phyloP scores from a whole-genome alignment of 2,329 filamentous ascomycete species.

The Aureobasidium vineae region DNA sequence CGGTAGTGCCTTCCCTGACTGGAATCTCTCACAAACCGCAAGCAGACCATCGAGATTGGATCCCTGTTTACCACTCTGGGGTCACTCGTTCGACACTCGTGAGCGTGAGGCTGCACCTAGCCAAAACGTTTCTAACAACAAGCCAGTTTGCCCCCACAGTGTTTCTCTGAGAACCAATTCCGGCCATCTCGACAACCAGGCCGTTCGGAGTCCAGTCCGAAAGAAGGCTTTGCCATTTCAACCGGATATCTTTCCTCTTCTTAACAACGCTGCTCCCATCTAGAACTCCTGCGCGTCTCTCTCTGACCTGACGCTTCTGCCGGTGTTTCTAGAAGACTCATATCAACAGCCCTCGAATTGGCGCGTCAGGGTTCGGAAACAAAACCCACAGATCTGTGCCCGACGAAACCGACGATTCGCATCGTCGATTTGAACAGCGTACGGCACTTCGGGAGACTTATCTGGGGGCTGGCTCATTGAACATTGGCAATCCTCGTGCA shows the following conservation, averaged over 20 bases:
- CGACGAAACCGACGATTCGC: conserved; percentile 11
- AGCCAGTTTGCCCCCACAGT: neutral
- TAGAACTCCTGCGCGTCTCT: neutral
- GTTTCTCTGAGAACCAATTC: neutral
- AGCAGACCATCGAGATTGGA: neutral
- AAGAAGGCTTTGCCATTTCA: conserved; percentile 22
- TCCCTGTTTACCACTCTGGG: too few relatives aligned
- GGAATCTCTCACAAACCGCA: too few relatives aligned
- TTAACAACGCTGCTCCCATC: neutral
- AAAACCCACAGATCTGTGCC: conserved; percentile 1
- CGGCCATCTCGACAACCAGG: neutral
- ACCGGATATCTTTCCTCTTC: conserved; percentile 11
- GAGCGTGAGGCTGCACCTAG: neutral
- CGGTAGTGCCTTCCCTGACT: neutral
- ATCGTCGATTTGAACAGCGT: conserved; percentile 21
- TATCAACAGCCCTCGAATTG: neutral
- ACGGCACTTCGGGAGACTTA: conserved; percentile 1
- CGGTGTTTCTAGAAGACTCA: neutral
- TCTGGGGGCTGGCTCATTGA: neutral
- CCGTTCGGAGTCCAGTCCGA: conserved; percentile 11
- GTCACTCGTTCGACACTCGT: neutral
- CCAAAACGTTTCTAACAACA: neutral
- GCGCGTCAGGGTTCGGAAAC: neutral
- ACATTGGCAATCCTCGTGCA: conserved; percentile 4
- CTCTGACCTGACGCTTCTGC: neutral